Evolutionary conservation across 2,329 filamentous ascomycete genomes (phyloP).

Genomic region (Triangularia setosa): DNA sequence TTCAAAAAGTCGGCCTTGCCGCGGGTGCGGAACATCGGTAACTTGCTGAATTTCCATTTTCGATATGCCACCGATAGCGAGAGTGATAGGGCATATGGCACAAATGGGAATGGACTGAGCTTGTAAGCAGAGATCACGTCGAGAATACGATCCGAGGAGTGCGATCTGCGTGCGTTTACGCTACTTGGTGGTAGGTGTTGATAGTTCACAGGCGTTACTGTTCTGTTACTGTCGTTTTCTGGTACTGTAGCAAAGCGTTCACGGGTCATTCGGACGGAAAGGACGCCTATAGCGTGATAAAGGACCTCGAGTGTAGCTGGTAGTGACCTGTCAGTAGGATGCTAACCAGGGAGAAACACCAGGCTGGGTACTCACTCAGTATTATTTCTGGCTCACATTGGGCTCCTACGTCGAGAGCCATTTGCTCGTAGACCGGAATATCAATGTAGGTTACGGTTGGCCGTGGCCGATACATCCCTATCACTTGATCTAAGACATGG

Average conservation of each 20-base stretch:
- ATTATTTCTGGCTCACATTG: slow-evolving; percentile 46
- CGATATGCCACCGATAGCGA: slow-evolving; percentile 60
- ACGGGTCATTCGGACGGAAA: slow-evolving; percentile 53
- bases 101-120: slow-evolving; percentile 52
- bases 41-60: slow-evolving; percentile 58
- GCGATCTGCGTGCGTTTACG: slow-evolving; percentile 53
- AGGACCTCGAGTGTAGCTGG: slow-evolving; percentile 58
- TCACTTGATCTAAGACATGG: slow-evolving; percentile 54
- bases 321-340: neutral
- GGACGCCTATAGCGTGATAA: slow-evolving; percentile 61
- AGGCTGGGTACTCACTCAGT: slow-evolving; percentile 41
- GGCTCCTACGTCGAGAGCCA: slow-evolving; percentile 53
- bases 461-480: slow-evolving; percentile 56
- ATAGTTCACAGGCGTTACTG: slow-evolving; percentile 29
- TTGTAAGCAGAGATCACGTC: slow-evolving; percentile 51
- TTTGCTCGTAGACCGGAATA: slow-evolving; percentile 53
- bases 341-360: neutral
- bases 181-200: slow-evolving; percentile 41
- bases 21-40: slow-evolving; percentile 56
- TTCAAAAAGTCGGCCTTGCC: slow-evolving; percentile 52
- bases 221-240: slow-evolving; percentile 35
- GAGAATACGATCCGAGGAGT: slow-evolving; percentile 55
- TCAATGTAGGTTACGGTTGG: slow-evolving; percentile 48
- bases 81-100: slow-evolving; percentile 59
- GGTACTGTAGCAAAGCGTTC: slow-evolving; percentile 26